phyloP scores from a whole-genome alignment of 129 eudicot species.

The Flaveria linearis region DNA sequence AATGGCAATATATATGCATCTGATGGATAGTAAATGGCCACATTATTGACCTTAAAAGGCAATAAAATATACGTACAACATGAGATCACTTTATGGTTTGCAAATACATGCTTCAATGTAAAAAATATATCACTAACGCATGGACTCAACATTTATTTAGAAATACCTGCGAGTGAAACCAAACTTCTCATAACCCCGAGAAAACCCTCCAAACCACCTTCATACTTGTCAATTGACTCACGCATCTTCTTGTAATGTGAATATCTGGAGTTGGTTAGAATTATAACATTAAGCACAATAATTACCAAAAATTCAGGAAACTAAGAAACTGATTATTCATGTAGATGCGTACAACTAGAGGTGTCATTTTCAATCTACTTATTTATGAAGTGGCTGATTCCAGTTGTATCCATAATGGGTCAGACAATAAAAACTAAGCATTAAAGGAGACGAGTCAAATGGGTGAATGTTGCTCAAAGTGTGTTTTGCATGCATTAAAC shows the following conservation, averaged over 20 bases:
- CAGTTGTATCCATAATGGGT: neutral
- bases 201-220: conserved; percentile 93
- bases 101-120: conserved; percentile 1
- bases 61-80: neutral
- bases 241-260: conserved; percentile 82
- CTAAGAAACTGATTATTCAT: conserved; percentile 11
- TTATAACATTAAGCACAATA: conserved; percentile 18
- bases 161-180: conserved; percentile 88
- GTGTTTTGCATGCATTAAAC: neutral
- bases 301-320: neutral
- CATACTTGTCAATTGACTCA: conserved; percentile 79
- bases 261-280: conserved; percentile 48
- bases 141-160: conserved; percentile 7
- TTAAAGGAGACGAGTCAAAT: conserved; percentile 1
- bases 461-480: neutral
- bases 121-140: neutral
- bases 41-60: neutral
- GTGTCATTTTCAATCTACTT: conserved; percentile 5
- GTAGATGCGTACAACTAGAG: neutral
- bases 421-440: neutral
- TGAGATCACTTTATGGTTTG: neutral
- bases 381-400: neutral
- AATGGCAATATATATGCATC: neutral
- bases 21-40: neutral
- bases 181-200: conserved; percentile 94